phyloP scores from a whole-genome alignment of 805 yeast species.

The Lipomyces yamanashiensis region DNA sequence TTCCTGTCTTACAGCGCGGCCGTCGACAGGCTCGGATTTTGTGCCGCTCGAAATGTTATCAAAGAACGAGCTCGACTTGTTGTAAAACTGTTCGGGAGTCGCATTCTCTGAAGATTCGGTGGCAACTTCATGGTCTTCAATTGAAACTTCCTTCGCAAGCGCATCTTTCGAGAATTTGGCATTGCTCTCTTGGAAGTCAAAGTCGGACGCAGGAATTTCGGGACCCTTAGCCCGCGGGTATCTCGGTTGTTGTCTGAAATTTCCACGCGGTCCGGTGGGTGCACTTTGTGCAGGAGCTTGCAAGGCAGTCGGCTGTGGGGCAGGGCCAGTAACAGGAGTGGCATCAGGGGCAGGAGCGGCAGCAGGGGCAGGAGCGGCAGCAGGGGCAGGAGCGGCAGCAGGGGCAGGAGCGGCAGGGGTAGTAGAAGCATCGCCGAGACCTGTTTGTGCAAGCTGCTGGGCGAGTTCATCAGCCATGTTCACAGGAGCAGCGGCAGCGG shows the following conservation, averaged over 20 bases:
- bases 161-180: constrained; percentile 59
- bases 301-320: too few species aligned
- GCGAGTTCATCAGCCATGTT: constrained; percentile 35
- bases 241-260: constrained; percentile 3
- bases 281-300: background rate
- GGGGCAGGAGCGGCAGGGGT: constrained; percentile 25
- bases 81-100: constrained; percentile 54
- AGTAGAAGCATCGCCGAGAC: constrained; percentile 31
- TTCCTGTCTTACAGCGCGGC: constrained; percentile 65
- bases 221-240: constrained; percentile 11
- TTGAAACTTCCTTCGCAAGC: constrained; percentile 49
- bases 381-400: constrained; percentile 16
- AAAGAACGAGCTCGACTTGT: constrained; percentile 84
- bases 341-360: constrained; percentile 2
- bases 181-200: constrained; percentile 75
- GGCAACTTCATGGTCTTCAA: constrained; percentile 45
- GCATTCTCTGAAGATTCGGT: constrained; percentile 40
- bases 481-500: constrained; percentile 30
- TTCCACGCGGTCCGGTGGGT: background rate
- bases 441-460: constrained; percentile 14
- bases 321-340: background rate
- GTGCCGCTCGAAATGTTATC: constrained; percentile 78
- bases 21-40: constrained; percentile 50
- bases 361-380: background rate
- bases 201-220: constrained; percentile 57